Base-by-base conservation (phyloP, 768 basidiomycete genomes). In the Pisolithus tinctorius region DNA sequence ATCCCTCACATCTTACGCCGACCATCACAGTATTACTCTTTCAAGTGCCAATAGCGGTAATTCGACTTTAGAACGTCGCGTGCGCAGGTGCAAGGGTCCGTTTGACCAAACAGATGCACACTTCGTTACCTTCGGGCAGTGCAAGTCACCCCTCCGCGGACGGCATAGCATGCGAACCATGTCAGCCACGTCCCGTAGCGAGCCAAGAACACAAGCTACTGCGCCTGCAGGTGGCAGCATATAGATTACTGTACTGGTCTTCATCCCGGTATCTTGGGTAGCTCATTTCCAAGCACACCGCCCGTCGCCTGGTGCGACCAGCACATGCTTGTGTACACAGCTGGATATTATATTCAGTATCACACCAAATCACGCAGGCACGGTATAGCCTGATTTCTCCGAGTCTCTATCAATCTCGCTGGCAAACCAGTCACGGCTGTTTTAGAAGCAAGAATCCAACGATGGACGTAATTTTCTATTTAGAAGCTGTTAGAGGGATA, bases 191-290 rank as follows among this genome's bases (percentile, higher is more conserved):
- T 51, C 63, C 41, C 53, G 55, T 57, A 64, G 65, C 47, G 34
- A 34, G 34, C 45, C 57, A 25, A 65, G 65, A 48, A 61, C 54
- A 42, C 65, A 67, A 46, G 69, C 65, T 1, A 57, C 65, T 13
- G 34, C 34, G 23, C 69, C 66, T 29, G 68, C 62, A 36, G 63
- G 68, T 26, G 66, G 68, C 36, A 65, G 54, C 43, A 67, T 67
- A 37, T 67, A 53, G 62, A 45, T 17, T 26, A 4, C n/a, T 31
- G 14, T 41, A 20, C 20, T 20, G 8, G 25, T 11, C n/a, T 20
- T 41, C 25, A 9, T 41, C 17, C 17, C 7, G n/a, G 25, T n/a
- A 25, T 25, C 17, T 23, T 41, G 9, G 40, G 17, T 23, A 17
- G 25, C 40, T 14, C 17, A 41, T 41, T 9, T 41, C 40, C 25